Evolutionary conservation across 2,329 filamentous ascomycete species (phyloP).

Genomic region (Metarhizium robertsii): DNA sequence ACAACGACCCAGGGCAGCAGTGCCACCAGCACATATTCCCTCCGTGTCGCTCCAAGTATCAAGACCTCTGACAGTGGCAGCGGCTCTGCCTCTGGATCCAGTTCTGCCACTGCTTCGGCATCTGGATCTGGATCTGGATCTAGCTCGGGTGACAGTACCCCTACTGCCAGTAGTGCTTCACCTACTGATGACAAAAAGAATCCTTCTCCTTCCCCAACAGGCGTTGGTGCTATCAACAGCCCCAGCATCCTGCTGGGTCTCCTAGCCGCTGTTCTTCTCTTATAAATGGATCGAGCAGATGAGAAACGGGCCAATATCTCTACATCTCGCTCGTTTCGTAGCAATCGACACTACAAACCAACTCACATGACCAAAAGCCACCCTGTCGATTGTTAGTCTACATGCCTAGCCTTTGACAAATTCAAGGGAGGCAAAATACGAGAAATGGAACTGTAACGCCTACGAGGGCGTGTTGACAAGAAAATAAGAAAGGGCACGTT

Average conservation of each 20-base stretch:
- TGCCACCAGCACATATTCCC: conserved; percentile 1
- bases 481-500: not conserved
- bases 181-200: not conserved
- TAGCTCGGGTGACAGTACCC: not conserved
- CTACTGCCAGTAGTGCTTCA: not conserved
- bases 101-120: not conserved
- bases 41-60: not conserved
- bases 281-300: conserved; percentile 9
- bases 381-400: not conserved
- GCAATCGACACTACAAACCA: not conserved
- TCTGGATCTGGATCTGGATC: not conserved
- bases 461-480: too few relatives aligned
- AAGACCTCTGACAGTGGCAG: not conserved
- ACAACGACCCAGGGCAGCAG: not conserved
- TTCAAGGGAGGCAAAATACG: too few relatives aligned
- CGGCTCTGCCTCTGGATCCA: not conserved
- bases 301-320: not conserved
- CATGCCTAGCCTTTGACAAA: not conserved
- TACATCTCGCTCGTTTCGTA: not conserved
- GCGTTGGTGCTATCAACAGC: conserved; percentile 10
- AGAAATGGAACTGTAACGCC: too few relatives aligned
- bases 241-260: conserved; percentile 15
- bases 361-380: too few relatives aligned
- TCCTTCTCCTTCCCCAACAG: conserved; percentile 2
- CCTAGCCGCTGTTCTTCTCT: conserved; percentile 15